Conservation (phyloP, 345 rosid genomes). For the Durio zibethinus region DNA sequence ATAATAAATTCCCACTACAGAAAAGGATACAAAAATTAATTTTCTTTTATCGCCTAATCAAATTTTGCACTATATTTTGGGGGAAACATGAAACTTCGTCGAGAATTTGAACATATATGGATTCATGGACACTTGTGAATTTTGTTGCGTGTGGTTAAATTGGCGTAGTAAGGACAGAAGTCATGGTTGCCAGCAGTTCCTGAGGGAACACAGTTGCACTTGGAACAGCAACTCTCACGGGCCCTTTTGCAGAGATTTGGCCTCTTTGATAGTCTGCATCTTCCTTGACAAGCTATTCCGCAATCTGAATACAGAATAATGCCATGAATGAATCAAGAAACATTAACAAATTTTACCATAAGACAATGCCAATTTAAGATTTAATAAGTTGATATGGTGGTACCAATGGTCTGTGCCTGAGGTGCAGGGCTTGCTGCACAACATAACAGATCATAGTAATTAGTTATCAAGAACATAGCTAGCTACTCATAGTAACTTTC, state of each 20-base stretch:
- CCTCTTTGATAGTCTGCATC: constrained; percentile 61
- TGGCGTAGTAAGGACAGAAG: constrained; percentile 60
- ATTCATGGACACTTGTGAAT: constrained; percentile 65
- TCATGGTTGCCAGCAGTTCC: constrained; percentile 67
- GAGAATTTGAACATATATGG: background rate
- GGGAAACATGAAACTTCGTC: background rate
- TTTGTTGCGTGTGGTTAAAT: constrained; percentile 62
- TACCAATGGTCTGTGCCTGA: background rate
- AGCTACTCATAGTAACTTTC: background rate
- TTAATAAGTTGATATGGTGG: background rate
- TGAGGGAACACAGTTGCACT: constrained; percentile 79
- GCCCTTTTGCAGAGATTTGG: constrained; percentile 56
- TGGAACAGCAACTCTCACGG: constrained; percentile 63
- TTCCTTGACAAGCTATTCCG: constrained; percentile 47
- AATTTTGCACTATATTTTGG: too few relatives aligned
- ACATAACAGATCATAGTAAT: background rate
- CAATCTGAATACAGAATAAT: constrained; percentile 41
- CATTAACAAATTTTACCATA: background rate
- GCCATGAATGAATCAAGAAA: background rate
- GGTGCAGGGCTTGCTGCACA: constrained; percentile 4
- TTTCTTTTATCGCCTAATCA: too few relatives aligned
- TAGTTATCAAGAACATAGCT: background rate
- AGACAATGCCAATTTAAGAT: background rate
- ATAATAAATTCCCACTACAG: background rate
- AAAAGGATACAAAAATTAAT: background rate